Conservation (phyloP, 2,329 filamentous ascomycete genomes). For the Penicillium sp. region DNA sequence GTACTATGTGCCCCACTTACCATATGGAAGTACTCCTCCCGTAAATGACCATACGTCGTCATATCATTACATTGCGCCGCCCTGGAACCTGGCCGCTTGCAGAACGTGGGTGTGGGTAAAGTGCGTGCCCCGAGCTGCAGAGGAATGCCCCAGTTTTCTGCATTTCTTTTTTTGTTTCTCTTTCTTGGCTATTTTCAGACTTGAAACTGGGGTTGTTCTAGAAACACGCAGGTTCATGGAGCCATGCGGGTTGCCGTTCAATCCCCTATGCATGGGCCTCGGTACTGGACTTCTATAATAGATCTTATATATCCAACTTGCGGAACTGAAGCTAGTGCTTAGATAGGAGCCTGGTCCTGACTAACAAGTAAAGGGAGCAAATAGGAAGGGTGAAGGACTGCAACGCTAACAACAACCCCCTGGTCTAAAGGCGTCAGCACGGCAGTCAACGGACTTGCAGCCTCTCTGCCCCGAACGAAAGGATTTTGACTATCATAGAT, state of each 20-base stretch:
- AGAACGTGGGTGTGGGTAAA: slow-evolving; percentile 21
- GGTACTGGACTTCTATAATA: neutral
- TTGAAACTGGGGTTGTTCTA: slow-evolving; percentile 1
- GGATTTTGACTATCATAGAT: neutral
- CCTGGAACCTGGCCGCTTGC: slow-evolving; percentile 24
- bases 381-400: neutral
- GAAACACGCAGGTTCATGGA: slow-evolving; percentile 1
- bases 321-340: neutral
- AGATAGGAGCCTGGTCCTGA: neutral
- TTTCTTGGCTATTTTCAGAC: neutral
- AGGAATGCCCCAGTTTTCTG: slow-evolving; percentile 18
- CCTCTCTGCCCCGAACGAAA: neutral
- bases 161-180: neutral
- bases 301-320: neutral
- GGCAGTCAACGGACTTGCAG: slow-evolving; percentile 6
- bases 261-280: neutral
- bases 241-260: slow-evolving; percentile 11
- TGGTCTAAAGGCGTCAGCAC: neutral
- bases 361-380: neutral
- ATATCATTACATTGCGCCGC: slow-evolving; percentile 13
- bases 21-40: slow-evolving; percentile 9
- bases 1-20: neutral
- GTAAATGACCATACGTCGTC: slow-evolving; percentile 24
- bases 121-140: slow-evolving; percentile 24
- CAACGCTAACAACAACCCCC: neutral